Conservation (phyloP, 1,284 basidiomycete genomes). For the Naganishia albida region DNA sequence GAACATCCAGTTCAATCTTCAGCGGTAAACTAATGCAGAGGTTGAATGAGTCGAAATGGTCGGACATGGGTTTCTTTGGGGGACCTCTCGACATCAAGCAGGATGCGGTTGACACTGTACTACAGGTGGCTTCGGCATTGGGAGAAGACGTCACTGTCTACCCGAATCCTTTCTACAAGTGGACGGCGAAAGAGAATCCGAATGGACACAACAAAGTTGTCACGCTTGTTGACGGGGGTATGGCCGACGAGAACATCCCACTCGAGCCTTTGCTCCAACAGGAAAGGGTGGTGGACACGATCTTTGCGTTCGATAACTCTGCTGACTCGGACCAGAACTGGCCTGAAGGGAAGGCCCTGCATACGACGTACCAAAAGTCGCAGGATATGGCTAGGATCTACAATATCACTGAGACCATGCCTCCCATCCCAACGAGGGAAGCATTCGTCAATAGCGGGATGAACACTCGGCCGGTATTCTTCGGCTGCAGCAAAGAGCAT, state of each 20-base stretch:
- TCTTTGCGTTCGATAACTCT: constrained; percentile 59
- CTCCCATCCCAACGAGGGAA: constrained; percentile 53
- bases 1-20: constrained; percentile 53
- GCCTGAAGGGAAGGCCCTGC: constrained; percentile 58
- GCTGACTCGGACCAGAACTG: constrained; percentile 56
- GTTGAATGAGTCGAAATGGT: background rate
- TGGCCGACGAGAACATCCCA: constrained; percentile 57
- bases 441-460: constrained; percentile 58
- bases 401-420: constrained; percentile 49
- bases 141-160: constrained; percentile 54
- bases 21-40: constrained; percentile 39
- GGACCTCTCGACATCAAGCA: background rate
- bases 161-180: constrained; percentile 55
- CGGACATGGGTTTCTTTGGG: constrained; percentile 35
- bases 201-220: constrained; percentile 42
- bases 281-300: constrained; percentile 56
- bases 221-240: constrained; percentile 56
- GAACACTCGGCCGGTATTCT: constrained; percentile 59
- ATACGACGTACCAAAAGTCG: constrained; percentile 43
- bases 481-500: constrained; percentile 53
- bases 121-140: constrained; percentile 43
- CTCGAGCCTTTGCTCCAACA: constrained; percentile 58
- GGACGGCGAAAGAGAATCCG: constrained; percentile 45
- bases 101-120: constrained; percentile 38
- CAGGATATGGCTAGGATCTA: constrained; percentile 40